These are phyloP conservation scores for Chalciporus chontae DNA, from an alignment of 768 basidiomycete genomes.

Conservation along the genomic window DNA sequence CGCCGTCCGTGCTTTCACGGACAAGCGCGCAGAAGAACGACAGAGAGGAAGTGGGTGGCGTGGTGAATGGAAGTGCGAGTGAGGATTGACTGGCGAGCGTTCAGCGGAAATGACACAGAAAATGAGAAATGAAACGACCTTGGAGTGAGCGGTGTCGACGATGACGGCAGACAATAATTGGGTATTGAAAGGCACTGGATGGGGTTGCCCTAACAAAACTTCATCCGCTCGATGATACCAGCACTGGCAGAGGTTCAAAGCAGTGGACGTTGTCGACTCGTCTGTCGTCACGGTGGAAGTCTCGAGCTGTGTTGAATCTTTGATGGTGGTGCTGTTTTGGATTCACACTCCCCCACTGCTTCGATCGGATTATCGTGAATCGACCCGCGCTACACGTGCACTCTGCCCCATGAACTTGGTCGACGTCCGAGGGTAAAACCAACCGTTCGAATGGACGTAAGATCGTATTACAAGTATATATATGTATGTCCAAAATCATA, in stretches of 20 bases:
- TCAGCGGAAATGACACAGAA: not conserved
- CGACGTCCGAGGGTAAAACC: not conserved
- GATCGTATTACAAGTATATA: too few species aligned
- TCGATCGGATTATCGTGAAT: constrained; percentile 23
- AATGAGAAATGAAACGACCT: not conserved
- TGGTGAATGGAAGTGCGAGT: not conserved
- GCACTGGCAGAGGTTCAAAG: not conserved
- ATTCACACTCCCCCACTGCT: constrained; percentile 12
- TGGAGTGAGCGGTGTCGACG: not conserved
- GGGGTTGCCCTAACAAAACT: not conserved
- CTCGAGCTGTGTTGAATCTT: not conserved
- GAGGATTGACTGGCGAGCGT: not conserved
- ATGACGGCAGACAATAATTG: not conserved
- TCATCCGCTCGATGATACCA: not conserved
- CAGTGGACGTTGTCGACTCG: not conserved
- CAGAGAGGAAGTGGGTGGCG: not conserved
- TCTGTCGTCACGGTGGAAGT: not conserved
- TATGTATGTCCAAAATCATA: not conserved
- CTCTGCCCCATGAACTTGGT: not conserved
- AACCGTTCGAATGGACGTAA: not conserved
- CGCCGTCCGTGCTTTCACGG: constrained; percentile 7
- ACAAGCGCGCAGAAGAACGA: not conserved
- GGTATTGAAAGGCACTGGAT: not conserved
- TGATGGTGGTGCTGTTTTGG: constrained; percentile 3
- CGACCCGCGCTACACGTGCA: constrained; percentile 15